Percentiles rank a stretch among this genome's conserved stretches.
phyloP scores from a whole-genome alignment of 2,329 filamentous ascomycete genomes.

The Hansfordia pulvinata region DNA sequence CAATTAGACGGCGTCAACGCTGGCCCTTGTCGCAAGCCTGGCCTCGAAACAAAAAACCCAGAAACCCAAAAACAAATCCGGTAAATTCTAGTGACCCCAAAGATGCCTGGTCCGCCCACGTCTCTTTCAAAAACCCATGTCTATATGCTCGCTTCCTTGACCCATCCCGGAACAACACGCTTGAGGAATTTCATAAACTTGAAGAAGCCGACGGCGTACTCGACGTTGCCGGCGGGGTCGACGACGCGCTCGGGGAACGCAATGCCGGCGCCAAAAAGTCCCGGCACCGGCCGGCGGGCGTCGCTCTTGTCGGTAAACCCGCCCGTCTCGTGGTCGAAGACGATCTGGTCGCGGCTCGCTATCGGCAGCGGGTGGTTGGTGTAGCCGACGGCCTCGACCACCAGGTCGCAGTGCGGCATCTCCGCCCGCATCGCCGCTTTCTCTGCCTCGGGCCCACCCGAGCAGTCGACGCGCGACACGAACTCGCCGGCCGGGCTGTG shows the following conservation, averaged over 20 bases:
- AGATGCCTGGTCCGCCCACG: no score
- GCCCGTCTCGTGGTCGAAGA: constrained; percentile 22
- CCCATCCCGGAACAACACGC: constrained; percentile 38
- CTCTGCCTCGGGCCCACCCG: constrained; percentile 22
- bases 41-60: no score
- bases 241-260: constrained; percentile 47
- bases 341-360: constrained; percentile 17
- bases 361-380: constrained; percentile 32
- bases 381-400: constrained; percentile 48
- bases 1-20: no score
- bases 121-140: no score
- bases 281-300: constrained; percentile 27
- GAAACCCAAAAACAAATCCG: no score
- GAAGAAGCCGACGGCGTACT: constrained; percentile 47
- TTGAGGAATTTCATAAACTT: constrained; percentile 54
- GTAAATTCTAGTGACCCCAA: no score
- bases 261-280: constrained; percentile 47
- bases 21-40: no score
- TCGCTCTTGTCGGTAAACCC: constrained; percentile 29
- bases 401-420: constrained; percentile 33
- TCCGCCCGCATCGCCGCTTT: constrained; percentile 26
- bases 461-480: constrained; percentile 31
- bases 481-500: constrained; percentile 29
- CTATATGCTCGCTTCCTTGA: no score
- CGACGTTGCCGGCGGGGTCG: constrained; percentile 47